Base-by-base conservation (phyloP, 495 filamentous ascomycete species). In the Penicillium cataractarum region DNA sequence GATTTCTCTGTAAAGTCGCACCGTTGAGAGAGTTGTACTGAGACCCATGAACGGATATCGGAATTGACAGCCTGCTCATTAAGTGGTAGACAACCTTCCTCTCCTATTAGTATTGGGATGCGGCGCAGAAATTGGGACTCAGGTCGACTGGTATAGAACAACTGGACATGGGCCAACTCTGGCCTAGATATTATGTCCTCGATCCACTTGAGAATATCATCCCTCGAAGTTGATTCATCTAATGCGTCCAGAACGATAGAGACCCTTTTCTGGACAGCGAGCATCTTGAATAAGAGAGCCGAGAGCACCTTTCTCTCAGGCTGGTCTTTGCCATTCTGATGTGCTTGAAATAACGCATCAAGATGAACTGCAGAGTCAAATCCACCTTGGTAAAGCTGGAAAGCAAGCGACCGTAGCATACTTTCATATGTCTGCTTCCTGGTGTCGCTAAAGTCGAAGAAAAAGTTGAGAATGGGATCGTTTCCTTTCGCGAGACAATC, bases 231-330 rank as follows among this genome's bases (percentile, higher is more conserved):
- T 46, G 63, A 71, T 66, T 87, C 86, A 79, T 94, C 88, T 78
- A 97, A 90, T 59, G 94, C 94, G n/a, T 81, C 77, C n/a, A 98
- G 71, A 32, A 86, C 92, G 61, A 95, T 92, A 3, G 85, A 86
- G 58, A 96, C 82, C 97, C 83, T 97, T 94, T 58, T 59, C 60
- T 65, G 55, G 51, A 21, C 57, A 57, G 0, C n/a, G 8, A 71
- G 65, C 60, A 66, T 68, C 29, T 63, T 67, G 1, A 53, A 63
- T 27, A 66, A 12, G 32, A 57, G 39, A 62, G 2, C 50, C 26
- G 10, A 59, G 19, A 71, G 63, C 40, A 4, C 50, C 53, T 63
- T 56, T 29, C 49, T 65, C 53, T 29, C 49, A 60, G 60, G 57
- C 62, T 71, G 65, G 44, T 61, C 19, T 2, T 15, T 58, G 44